Conservation (phyloP, 805 yeast genomes). For the Cyberlindnera xishuangbannaensis region DNA sequence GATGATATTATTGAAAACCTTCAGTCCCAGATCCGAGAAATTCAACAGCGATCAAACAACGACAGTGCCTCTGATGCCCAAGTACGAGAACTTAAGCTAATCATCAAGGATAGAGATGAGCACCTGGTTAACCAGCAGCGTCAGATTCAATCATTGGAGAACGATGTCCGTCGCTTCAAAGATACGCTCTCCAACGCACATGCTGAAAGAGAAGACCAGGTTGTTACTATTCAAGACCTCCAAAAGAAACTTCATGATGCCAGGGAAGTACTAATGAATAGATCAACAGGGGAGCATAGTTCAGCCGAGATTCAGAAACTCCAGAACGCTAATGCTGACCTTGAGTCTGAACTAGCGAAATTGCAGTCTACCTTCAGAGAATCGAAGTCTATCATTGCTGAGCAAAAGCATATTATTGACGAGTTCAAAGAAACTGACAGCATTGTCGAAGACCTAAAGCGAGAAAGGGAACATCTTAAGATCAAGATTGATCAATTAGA, state of each 20-base stretch:
- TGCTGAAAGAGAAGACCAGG: slow-evolving; percentile 2
- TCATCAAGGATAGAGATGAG: slow-evolving; percentile 13
- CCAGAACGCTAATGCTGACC: slow-evolving; percentile 8
- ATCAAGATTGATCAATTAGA: slow-evolving; percentile 25
- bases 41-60: slow-evolving; percentile 10
- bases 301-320: slow-evolving; percentile 9
- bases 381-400: slow-evolving; percentile 18
- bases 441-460: slow-evolving; percentile 13
- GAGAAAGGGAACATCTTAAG: slow-evolving; percentile 11
- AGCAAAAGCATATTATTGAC: slow-evolving; percentile 18
- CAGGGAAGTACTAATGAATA: slow-evolving; percentile 9
- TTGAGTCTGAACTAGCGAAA: slow-evolving; percentile 14
- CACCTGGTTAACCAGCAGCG: slow-evolving; percentile 12
- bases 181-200: slow-evolving; percentile 1
- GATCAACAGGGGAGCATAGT: slow-evolving; percentile 8
- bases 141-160: slow-evolving; percentile 3
- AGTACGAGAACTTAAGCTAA: slow-evolving; percentile 10
- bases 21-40: slow-evolving; percentile 14
- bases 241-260: slow-evolving; percentile 6
- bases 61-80: slow-evolving; percentile 12
- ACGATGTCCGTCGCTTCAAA: slow-evolving; percentile 2
- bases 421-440: slow-evolving; percentile 21
- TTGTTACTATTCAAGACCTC: slow-evolving; percentile 1
- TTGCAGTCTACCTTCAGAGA: slow-evolving; percentile 15
- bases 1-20: slow-evolving; percentile 15